These are phyloP conservation scores for Scutellaria galericulata DNA, from an alignment of 257 asterid species.

Conservation along the genomic window DNA sequence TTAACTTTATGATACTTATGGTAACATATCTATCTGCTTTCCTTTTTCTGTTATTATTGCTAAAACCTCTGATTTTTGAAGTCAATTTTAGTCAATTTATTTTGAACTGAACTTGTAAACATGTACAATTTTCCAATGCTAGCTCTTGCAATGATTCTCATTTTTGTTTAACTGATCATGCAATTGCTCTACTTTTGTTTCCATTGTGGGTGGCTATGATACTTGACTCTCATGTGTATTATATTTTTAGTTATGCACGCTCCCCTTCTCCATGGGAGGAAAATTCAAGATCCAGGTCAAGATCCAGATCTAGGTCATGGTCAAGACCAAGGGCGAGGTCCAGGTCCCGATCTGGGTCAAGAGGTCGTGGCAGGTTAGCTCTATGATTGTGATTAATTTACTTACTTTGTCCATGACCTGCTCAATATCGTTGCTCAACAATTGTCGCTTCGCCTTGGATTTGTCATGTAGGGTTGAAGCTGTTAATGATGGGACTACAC, in stretches of 20 bases:
- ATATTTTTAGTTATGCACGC: slow-evolving; percentile 55
- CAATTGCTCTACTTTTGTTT: background rate
- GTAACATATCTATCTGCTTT: too few relatives aligned
- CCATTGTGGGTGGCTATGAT: slow-evolving; percentile 19
- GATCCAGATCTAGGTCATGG: slow-evolving; percentile 66
- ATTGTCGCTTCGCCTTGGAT: slow-evolving; percentile 6
- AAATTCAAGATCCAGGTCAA: slow-evolving; percentile 65
- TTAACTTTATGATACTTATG: too few relatives aligned
- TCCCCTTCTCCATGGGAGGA: slow-evolving; percentile 85
- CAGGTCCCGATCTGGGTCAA: slow-evolving; percentile 61
- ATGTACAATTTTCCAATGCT: background rate
- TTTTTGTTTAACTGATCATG: background rate
- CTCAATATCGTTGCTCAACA: slow-evolving; percentile 12
- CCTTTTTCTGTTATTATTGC: background rate
- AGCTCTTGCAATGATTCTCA: background rate
- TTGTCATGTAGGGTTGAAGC: slow-evolving; percentile 50
- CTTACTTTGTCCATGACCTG: background rate
- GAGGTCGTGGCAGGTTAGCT: slow-evolving; percentile 77
- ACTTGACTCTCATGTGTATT: slow-evolving; percentile 21
- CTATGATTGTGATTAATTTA: slow-evolving; percentile 8
- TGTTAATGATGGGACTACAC: slow-evolving; percentile 77
- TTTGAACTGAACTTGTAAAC: slow-evolving; percentile 14
- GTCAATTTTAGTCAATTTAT: background rate
- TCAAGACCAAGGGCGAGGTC: slow-evolving; percentile 59
- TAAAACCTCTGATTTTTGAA: background rate